Evolutionary conservation across 495 filamentous ascomycete genomes (phyloP).

Genomic region (Tricharina praecox): DNA sequence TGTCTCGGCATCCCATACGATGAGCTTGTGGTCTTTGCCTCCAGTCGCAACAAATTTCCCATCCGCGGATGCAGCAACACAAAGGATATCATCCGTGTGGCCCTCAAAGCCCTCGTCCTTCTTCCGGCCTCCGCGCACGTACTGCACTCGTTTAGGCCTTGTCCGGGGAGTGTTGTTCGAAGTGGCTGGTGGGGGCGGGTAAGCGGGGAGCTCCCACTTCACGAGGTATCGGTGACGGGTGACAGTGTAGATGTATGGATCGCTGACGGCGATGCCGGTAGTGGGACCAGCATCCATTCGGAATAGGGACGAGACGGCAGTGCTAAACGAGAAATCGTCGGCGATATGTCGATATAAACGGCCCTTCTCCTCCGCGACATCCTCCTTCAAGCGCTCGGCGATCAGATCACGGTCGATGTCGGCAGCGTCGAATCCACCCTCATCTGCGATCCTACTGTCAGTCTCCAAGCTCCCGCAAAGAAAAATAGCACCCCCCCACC

Average conservation of each 20-base stretch:
- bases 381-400: constrained; percentile 73
- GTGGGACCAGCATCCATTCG: constrained; percentile 57
- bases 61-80: constrained; percentile 69
- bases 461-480: background rate
- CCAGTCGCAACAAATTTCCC: constrained; percentile 86
- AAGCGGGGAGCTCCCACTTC: constrained; percentile 60
- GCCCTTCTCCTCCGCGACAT: constrained; percentile 85
- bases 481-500: background rate
- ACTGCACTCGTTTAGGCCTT: constrained; percentile 55
- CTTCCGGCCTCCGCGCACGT: constrained; percentile 45
- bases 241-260: constrained; percentile 70
- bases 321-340: constrained; percentile 44
- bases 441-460: constrained; percentile 31
- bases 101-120: constrained; percentile 33
- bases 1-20: constrained; percentile 69
- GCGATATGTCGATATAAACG: constrained; percentile 67
- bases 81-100: constrained; percentile 59
- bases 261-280: constrained; percentile 59
- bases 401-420: constrained; percentile 85
- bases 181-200: constrained; percentile 19
- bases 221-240: constrained; percentile 67
- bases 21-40: constrained; percentile 58
- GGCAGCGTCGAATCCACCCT: constrained; percentile 75
- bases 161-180: constrained; percentile 30
- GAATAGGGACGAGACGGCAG: constrained; percentile 50